A percentile compares a stretch with the other conserved stretches of the same genome.
These are phyloP conservation scores for Boletus subparvulus DNA, from an alignment of 768 basidiomycete species.

Conservation along the genomic window DNA sequence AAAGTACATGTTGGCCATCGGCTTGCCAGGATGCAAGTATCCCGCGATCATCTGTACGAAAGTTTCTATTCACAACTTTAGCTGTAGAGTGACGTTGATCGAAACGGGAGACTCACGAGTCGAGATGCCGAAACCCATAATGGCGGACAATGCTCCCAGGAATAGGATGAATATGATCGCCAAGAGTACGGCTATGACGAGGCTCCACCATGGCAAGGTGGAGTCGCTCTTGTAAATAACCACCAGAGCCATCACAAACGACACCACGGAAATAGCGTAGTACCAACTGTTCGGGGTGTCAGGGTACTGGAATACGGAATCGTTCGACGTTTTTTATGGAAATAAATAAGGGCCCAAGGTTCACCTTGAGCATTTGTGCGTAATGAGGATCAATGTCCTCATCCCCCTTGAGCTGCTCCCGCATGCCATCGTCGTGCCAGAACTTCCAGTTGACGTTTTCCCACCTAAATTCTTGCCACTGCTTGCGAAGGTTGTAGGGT, in stretches of 20 bases:
- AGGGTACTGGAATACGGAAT: conserved; percentile 27
- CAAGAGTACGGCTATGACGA: conserved; percentile 53
- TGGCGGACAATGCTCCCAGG: conserved; percentile 53
- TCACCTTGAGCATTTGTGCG: conserved; percentile 48
- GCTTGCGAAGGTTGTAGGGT: conserved; percentile 29
- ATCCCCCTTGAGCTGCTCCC: conserved; percentile 32
- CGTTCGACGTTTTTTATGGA: background rate
- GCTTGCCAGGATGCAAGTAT: conserved; percentile 37
- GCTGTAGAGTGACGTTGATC: background rate
- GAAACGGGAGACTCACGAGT: conserved; percentile 19
- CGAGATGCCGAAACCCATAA: conserved; percentile 35
- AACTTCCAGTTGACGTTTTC: conserved; percentile 41
- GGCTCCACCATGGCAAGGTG: conserved; percentile 59
- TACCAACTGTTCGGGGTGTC: conserved; percentile 38
- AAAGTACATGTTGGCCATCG: conserved; percentile 46
- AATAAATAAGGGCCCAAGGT: conserved; percentile 13
- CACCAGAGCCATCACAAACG: conserved; percentile 52
- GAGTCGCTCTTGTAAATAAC: conserved; percentile 54
- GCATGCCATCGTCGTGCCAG: conserved; percentile 26
- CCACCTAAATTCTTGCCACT: conserved; percentile 25
- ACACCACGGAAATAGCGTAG: conserved; percentile 19
- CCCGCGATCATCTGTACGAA: conserved; percentile 39
- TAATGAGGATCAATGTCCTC: conserved; percentile 54
- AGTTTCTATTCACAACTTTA: conserved; percentile 14
- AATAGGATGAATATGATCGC: conserved; percentile 51